Conservation (phyloP, 2,329 filamentous ascomycete species). For the Geosmithia flava region DNA sequence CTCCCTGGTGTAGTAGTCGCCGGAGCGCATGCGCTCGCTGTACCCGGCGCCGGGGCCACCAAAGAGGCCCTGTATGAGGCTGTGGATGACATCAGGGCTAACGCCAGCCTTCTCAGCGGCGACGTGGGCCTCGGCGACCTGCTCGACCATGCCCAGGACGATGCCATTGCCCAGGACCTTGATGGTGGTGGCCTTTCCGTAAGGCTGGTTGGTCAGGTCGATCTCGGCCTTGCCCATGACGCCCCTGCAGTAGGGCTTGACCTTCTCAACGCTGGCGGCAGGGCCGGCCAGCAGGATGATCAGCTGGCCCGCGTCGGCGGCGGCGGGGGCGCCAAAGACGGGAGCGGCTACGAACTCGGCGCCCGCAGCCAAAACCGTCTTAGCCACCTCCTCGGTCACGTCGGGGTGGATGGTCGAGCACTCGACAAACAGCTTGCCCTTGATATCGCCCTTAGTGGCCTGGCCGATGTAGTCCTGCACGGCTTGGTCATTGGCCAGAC, state of each 20-base stretch:
- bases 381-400: conserved; percentile 55
- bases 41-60: conserved; percentile 67
- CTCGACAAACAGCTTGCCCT: conserved; percentile 71
- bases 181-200: conserved; percentile 55
- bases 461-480: conserved; percentile 49
- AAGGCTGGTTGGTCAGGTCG: conserved; percentile 57
- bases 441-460: conserved; percentile 40
- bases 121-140: conserved; percentile 65
- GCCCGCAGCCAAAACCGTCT: conserved; percentile 42
- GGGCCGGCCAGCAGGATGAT: conserved; percentile 63
- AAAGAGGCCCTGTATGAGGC: conserved; percentile 62
- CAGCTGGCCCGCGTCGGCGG: conserved; percentile 59
- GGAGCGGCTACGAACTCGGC: conserved; percentile 61
- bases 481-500: conserved; percentile 66
- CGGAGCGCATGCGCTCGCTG: conserved; percentile 58
- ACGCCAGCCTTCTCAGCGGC: conserved; percentile 72
- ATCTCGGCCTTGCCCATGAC: conserved; percentile 60
- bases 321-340: conserved; percentile 60
- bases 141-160: conserved; percentile 69
- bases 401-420: conserved; percentile 83
- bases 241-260: conserved; percentile 58
- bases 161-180: conserved; percentile 85
- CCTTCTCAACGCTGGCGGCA: conserved; percentile 43
- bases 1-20: conserved; percentile 64
- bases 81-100: conserved; percentile 55